Evolutionary conservation across 139 green algal genomes (phyloP).

Genomic region (Nannochloris sp.): DNA sequence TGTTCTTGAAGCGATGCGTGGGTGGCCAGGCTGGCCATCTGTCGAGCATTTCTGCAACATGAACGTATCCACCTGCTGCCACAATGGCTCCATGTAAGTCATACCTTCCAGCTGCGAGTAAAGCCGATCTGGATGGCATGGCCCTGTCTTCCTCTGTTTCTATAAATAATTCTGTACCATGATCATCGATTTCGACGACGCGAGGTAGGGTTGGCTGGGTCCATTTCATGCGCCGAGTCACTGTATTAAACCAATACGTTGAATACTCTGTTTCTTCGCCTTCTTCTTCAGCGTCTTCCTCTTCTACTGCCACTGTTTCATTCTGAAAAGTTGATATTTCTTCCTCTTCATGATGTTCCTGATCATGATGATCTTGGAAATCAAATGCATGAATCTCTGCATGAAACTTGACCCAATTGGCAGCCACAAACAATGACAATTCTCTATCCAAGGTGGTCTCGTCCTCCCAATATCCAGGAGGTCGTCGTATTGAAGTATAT

Average conservation of each 20-base stretch:
- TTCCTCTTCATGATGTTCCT: background rate
- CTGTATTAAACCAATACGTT: conserved; percentile 14
- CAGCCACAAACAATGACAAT: conserved; percentile 25
- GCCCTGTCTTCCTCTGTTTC: conserved; percentile 17
- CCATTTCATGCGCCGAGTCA: conserved; percentile 15
- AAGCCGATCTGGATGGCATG: conserved; percentile 19
- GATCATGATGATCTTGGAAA: background rate
- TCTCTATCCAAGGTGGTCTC: conserved; percentile 18
- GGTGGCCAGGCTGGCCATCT: conserved; percentile 20
- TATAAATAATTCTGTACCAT: conserved; percentile 10
- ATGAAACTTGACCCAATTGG: conserved; percentile 21
- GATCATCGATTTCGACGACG: conserved; percentile 18
- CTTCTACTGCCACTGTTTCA: background rate
- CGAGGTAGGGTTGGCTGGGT: conserved; percentile 4
- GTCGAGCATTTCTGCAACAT: conserved; percentile 16
- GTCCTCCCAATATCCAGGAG: conserved; percentile 25
- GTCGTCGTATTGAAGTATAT: conserved; percentile 17
- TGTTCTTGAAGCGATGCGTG: background rate
- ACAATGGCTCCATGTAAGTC: conserved; percentile 36
- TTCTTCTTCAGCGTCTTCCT: background rate
- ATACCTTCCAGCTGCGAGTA: conserved; percentile 26
- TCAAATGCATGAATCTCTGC: background rate
- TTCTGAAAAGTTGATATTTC: background rate
- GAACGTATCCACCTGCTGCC: conserved; percentile 25
- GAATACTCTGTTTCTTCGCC: background rate